Base-by-base conservation (phyloP, 805 yeast species). In the Nakazawaea holstii region DNA sequence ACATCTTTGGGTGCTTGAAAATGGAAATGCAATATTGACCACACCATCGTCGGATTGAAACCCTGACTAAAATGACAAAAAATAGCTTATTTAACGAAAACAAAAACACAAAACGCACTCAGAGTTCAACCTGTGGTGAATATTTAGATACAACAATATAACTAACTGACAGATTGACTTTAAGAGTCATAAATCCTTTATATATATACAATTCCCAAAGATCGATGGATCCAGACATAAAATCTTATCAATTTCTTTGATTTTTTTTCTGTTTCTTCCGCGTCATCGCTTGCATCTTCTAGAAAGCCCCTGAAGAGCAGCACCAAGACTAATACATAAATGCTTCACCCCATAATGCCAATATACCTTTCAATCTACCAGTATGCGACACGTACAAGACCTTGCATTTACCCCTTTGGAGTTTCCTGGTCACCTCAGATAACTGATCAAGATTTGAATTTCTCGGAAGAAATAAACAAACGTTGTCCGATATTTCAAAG, bases 381-480 rank as follows among this genome's bases (percentile, higher is more conserved):
- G 67, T 58, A 3, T 60, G 57, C 41, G 66, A 64, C 2, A 73
- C 67, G 49, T 71, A 69, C 2, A 80, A 55, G 2, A 80, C 67
- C 48, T 80, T 64, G 42, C 82, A 70, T 43, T 60, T 61, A 8
- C 57, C 52, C 0, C 86, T 85, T 44, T 71, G 64, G 1, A 80
- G 56, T 26, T 67, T 65, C 17, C 61, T 59, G 1, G 86, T 77
- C 1, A 78, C 68, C 11, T 59, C 55, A 1, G 76, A 58, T 7
- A 85, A 56, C 53, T 83, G 88, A 30, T 65, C 65, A 24, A 80
- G 55, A 54, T 79, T 69, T 45, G 78, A 74, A 53, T 79, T 81
- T 51, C 80, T 68, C 1, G 94, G 94, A 17, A 85, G 66, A 56
- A 82, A 84, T 3, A 84, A 60, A 7, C 78, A 80, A 29, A 83